Percentiles rank a stretch among this genome's conserved stretches.
These are phyloP conservation scores for Aulographum hederae DNA, from an alignment of 2,329 filamentous ascomycete genomes.

Conservation along the genomic window DNA sequence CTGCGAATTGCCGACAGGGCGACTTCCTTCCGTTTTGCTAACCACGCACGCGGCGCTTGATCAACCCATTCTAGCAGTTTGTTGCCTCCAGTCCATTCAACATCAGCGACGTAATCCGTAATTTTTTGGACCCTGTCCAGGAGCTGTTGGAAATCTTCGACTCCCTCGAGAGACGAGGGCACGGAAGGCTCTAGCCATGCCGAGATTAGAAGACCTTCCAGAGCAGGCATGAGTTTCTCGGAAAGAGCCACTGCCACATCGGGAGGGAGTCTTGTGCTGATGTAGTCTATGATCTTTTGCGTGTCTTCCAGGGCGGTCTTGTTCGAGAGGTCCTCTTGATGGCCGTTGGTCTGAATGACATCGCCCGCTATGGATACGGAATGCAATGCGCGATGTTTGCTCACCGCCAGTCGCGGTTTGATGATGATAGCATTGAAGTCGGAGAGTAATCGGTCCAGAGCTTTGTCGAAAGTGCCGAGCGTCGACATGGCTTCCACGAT, in stretches of 20 bases:
- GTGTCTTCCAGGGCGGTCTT: conserved; percentile 13
- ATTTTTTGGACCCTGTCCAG: conserved; percentile 49
- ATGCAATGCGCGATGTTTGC: conserved; percentile 16
- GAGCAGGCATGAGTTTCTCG: conserved; percentile 47
- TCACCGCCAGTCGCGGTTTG: conserved; percentile 33
- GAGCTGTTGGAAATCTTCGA: conserved; percentile 52
- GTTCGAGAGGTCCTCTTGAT: conserved; percentile 13
- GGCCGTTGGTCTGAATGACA: conserved; percentile 14
- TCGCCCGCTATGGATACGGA: conserved; percentile 16
- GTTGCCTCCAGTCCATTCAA: conserved; percentile 39
- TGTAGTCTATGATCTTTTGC: conserved; percentile 27
- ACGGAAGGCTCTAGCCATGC: conserved; percentile 62
- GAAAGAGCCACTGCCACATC: conserved; percentile 38
- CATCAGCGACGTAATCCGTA: conserved; percentile 37
- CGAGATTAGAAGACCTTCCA: conserved; percentile 50
- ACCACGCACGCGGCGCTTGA: conserved; percentile 66
- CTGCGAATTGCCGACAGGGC: conserved; percentile 58
- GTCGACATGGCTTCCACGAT: conserved; percentile 17
- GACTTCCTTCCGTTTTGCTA: conserved; percentile 63
- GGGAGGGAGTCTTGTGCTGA: conserved; percentile 31
- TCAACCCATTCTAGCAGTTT: conserved; percentile 65
- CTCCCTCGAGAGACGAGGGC: conserved; percentile 52
- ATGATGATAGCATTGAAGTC: conserved; percentile 44
- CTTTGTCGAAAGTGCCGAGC: conserved; percentile 27
- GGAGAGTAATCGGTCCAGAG: conserved; percentile 39